Base-by-base conservation (phyloP, 2,329 filamentous ascomycete genomes). In the Xylariaceae sp. region DNA sequence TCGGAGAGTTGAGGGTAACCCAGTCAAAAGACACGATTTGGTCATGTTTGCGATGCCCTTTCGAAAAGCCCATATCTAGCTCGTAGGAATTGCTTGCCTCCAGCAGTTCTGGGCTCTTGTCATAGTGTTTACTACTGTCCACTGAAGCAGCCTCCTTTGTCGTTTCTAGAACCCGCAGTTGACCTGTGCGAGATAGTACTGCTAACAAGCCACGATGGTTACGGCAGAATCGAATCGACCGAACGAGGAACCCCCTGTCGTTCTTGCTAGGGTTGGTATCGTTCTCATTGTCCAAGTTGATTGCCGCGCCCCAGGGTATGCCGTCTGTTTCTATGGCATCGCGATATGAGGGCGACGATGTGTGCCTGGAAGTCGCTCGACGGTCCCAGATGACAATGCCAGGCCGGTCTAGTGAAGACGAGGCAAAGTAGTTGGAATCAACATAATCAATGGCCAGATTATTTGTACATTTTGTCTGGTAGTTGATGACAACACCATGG, bases 401-500 rank as follows among this genome's bases (percentile, higher is more conserved):
- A 0, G 89, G 87, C 53, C 90, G 86, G 60, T 90, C 88, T 10
- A 90, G 76, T 2, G 88, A 87, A 11, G 89, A 90, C 1, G 90
- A 92, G 1, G 90, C 86, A 74, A 94, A 93, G 73, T 92, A 93
- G 67, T 94, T 92, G 64, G 88, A 85, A 66, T 95, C 88, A 18
- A 85, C 78, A 61, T 89, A 89, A 74, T 94, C 89, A 61, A 94
- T 89, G 13, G 89, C 83, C 57, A 94, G 72, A 64, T 88, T 88
- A 66, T 88, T 88, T 71, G 86, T 87, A 67, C 84, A 86, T 65
- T 82, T 84, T 3, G 85, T 88, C 62, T 82, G 82, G 64, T 86
- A 87, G n/a, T 78, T 84, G 52, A 82, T 76, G 5, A 81, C 80
- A 17, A 78, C 76, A 11, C 77, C 77, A 39, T 81, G 76, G 41